A percentile compares a stretch with the other conserved stretches of the same genome.
Evolutionary conservation across 2,329 filamentous ascomycete genomes (phyloP).

Genomic region (Aciculosporium take): DNA sequence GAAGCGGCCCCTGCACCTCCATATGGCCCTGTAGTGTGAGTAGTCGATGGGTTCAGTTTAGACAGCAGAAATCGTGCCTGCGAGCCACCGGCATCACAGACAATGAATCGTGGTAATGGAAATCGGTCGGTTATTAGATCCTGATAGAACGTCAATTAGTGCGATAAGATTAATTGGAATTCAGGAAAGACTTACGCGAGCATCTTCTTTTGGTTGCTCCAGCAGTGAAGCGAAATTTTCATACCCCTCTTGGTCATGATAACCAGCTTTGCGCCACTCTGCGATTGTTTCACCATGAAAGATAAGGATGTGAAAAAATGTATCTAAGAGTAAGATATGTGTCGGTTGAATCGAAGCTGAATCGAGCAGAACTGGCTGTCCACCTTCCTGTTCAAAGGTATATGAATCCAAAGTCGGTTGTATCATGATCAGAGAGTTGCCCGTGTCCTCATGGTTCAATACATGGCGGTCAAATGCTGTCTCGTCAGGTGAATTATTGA

Average conservation of each 20-base stretch:
- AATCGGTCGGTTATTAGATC: slow-evolving; percentile 96
- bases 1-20: slow-evolving; percentile 74
- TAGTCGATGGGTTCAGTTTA: slow-evolving; percentile 95
- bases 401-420: slow-evolving; percentile 96
- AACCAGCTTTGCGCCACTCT: slow-evolving; percentile 94
- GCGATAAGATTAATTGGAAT: too few species aligned
- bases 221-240: slow-evolving; percentile 85
- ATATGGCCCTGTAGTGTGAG: slow-evolving; percentile 84
- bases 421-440: slow-evolving; percentile 97
- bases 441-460: slow-evolving; percentile 90
- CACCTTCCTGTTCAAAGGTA: slow-evolving; percentile 88
- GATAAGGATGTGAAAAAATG: slow-evolving; percentile 98
- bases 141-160: slow-evolving; percentile 30
- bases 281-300: slow-evolving; percentile 98
- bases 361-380: slow-evolving; percentile 85
- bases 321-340: slow-evolving; percentile 87
- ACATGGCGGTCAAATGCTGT: slow-evolving; percentile 98
- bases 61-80: slow-evolving; percentile 94
- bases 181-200: slow-evolving; percentile 49
- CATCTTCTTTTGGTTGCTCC: slow-evolving; percentile 91
- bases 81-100: slow-evolving; percentile 95
- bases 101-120: slow-evolving; percentile 94
- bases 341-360: slow-evolving; percentile 92
- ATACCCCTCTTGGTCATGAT: slow-evolving; percentile 95
- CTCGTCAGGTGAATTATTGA: slow-evolving; percentile 98